Evolutionary conservation across 2,329 filamentous ascomycete species (phyloP), one percentile per base, ranked within the genome.

Genomic region (Colletotrichum shisoi): DNA sequence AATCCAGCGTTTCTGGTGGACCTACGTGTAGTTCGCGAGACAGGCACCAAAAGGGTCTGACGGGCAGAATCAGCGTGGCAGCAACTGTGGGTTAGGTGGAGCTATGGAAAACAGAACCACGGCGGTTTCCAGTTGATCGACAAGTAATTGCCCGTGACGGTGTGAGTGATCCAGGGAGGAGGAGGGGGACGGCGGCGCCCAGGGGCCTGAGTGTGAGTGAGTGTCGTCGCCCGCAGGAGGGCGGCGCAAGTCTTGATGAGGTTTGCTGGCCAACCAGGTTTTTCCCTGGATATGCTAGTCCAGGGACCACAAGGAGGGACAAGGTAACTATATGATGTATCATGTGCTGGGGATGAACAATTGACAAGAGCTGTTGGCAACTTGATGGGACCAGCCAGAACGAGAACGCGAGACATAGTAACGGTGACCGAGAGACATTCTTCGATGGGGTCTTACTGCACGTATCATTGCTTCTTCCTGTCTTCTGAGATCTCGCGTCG

Each of bases 341-440:
- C 15, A 21, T 51, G n/a, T 31, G 31, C 46, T 24, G 24, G 24
- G 39, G 39, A 45, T 27, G 42, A 57, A 44, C 39, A 45, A 24
- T 44, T 11, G 24, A 19, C 27, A 57, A 42, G 3, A n/a, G 37
- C 27, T 4, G 37, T 40, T n/a, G 40, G 31, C 54, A 34, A 34
- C 31, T 34, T 34, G 31, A 34, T 34, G 13, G 39, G 17, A 15
- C 15, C 53, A 44, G 53, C 53, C 44, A 21, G 42, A 17, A 45
- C n/a, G n/a, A 45, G 19, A 21, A 19, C 54, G 40, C 54, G 60
- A 64, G 64, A 67, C 64, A 67, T 27, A 34, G 53, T 27, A 67
- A 63, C 60, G 60, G 60, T 27, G 53, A 58, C 53, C 34, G 60
- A 63, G 60, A 67, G 60, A 67, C 64, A 67, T 64, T 53, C 48